These are phyloP conservation scores for Leishmania martiniquensis DNA, from an alignment of 208 protist species.

Conservation along the genomic window DNA sequence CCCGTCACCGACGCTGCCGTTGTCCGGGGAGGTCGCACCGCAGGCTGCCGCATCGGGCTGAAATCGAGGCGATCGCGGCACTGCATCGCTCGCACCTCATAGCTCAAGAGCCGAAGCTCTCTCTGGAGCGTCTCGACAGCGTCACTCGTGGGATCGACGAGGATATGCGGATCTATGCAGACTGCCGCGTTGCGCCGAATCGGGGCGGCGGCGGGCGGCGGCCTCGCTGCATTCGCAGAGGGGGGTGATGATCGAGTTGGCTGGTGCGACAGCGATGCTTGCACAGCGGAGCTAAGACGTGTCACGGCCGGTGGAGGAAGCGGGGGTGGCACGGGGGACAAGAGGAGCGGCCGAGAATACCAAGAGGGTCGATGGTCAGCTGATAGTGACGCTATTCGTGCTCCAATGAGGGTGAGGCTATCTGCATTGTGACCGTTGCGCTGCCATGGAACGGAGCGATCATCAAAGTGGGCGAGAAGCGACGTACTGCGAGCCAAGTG, in stretches of 20 bases:
- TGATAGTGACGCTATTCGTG: background rate
- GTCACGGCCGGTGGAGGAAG: background rate
- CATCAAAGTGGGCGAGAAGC: slow-evolving; percentile 16
- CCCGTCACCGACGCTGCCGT: background rate
- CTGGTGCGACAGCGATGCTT: background rate
- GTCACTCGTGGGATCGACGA: slow-evolving; percentile 12
- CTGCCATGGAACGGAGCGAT: background rate
- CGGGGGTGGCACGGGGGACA: slow-evolving; percentile 12
- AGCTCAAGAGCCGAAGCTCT: slow-evolving; percentile 1
- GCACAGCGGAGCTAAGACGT: background rate
- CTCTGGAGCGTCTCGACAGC: slow-evolving; percentile 11
- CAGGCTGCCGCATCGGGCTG: background rate
- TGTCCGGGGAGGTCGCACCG: background rate
- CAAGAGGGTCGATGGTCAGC: background rate
- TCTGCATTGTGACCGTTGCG: background rate
- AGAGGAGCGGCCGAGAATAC: slow-evolving; percentile 22
- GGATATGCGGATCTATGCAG: slow-evolving; percentile 27
- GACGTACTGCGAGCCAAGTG: slow-evolving; percentile 7
- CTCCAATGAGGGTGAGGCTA: background rate
- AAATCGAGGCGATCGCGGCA: background rate
- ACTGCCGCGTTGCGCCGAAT: slow-evolving; percentile 31
- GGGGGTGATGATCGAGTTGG: background rate
- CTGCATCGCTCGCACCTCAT: background rate
- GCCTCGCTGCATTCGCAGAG: background rate
- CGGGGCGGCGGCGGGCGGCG: background rate